Percentiles rank a stretch among this genome's conserved stretches.
These are phyloP conservation scores for Ceratobasidium sp. DNA, from an alignment of 1,284 basidiomycete genomes.

Conservation along the genomic window DNA sequence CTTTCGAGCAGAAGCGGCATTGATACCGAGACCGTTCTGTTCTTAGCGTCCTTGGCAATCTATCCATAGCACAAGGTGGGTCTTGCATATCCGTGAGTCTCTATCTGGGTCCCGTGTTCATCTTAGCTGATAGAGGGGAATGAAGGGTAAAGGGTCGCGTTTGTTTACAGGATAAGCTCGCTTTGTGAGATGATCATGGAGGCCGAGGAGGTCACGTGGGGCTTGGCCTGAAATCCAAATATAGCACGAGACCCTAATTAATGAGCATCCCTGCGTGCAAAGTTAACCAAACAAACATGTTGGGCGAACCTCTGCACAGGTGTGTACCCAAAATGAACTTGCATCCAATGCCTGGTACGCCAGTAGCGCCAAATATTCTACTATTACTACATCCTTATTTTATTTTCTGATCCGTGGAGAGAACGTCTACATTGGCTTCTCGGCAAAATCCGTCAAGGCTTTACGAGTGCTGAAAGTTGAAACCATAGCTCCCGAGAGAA, in stretches of 20 bases:
- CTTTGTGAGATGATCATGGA: neutral
- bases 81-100: constrained; percentile 13
- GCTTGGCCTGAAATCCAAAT: neutral
- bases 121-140: neutral
- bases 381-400: no score
- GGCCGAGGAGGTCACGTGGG: neutral
- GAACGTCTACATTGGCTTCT: no score
- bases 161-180: neutral
- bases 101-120: constrained; percentile 4
- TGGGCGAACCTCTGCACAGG: no score
- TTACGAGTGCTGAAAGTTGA: no score
- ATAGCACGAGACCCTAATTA: constrained; percentile 3
- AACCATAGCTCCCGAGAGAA: no score
- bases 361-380: no score
- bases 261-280: neutral
- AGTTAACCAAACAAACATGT: no score
- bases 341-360: no score
- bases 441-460: no score
- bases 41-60: neutral
- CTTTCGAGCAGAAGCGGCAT: neutral
- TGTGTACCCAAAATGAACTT: no score
- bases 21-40: constrained; percentile 12
- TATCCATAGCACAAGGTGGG: constrained; percentile 30
- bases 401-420: no score
- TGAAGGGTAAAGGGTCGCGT: neutral